Base-by-base conservation (phyloP, 306 rosid genomes). In the Lupinus albus region DNA sequence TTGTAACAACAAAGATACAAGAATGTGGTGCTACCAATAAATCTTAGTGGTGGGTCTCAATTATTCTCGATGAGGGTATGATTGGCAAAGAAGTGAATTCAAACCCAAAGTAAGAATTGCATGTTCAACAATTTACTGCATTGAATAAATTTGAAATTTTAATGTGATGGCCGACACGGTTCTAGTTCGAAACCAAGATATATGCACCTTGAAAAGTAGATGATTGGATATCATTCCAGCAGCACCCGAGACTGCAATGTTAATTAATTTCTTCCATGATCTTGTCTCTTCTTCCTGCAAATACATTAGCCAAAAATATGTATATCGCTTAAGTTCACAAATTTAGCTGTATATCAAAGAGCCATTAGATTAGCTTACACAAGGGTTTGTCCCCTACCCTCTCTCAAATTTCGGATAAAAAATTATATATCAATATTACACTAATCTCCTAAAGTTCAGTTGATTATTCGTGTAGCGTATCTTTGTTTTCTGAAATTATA, bases 161-260 rank as follows among this genome's bases (percentile, higher is more conserved):
- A 36, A 32, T 30, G 44, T 59, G 50, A 60, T 52, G 10, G 20
- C 42, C 6, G 41, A 66, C 64, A 16, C 15, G 15, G 11, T 50
- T 47, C 25, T 25, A 39, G 39, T 62, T 39, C 11, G 33, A 42
- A 39, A 38, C 32, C 36, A 44, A 76, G 61, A 70, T 44, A 70
- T 16, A 52, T 84, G 78, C 67, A 90, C 99, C 85, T 93, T 90
- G 83, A 93, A 93, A 52, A 93, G 96, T 11, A 93, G 88, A 76
- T 93, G 99, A 76, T 93, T 93, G 20, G 97, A 81, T 71, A 93
- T 93, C 99, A 90, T 93, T 55, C 99, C 99, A 35, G 99, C 99
- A 55, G 99, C 99, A 55, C 97, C 99, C 30, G 99, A 93, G 79
- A 93, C 94, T 12, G 99, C 86, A 78, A 93, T 55, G 53, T 84